A percentile compares a stretch with the other conserved stretches of the same genome.
Evolutionary conservation across 805 yeast genomes (phyloP).

Genomic region (Yamadazyma philogaea): DNA sequence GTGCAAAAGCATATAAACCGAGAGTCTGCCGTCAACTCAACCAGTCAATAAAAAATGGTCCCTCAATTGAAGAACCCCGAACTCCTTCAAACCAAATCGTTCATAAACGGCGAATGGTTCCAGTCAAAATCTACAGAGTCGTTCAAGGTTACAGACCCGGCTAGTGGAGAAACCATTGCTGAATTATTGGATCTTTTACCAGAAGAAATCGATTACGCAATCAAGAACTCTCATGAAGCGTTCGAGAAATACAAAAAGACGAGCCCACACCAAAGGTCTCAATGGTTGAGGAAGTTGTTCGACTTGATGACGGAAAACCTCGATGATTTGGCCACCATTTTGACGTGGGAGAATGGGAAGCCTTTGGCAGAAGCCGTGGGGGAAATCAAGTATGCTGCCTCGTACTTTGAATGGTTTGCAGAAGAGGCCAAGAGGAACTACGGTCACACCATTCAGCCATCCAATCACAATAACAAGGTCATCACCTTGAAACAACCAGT

Average conservation of each 20-base stretch:
- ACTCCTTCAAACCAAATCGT: conserved; percentile 31
- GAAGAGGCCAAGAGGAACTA: conserved; percentile 58
- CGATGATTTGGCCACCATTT: conserved; percentile 55
- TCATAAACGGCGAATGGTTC: conserved; percentile 39
- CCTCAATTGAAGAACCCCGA: conserved; percentile 30
- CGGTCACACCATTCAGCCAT: conserved; percentile 57
- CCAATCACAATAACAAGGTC: conserved; percentile 48
- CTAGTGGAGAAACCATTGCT: conserved; percentile 33
- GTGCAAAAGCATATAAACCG: not conserved
- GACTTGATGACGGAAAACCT: conserved; percentile 51
- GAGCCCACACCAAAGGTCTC: conserved; percentile 48
- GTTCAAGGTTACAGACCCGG: conserved; percentile 39
- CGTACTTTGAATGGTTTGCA: conserved; percentile 43
- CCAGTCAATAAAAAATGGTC: conserved; percentile 1
- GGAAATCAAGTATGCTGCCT: conserved; percentile 57
- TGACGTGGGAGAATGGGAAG: conserved; percentile 63
- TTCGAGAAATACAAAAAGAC: conserved; percentile 47
- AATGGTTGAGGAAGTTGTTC: conserved; percentile 48
- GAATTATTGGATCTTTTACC: conserved; percentile 45
- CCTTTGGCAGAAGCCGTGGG: conserved; percentile 52
- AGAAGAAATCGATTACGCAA: conserved; percentile 44
- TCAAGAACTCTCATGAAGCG: conserved; percentile 45
- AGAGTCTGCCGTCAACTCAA: not conserved
- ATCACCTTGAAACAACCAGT: conserved; percentile 57
- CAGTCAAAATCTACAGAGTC: conserved; percentile 35